Evolutionary conservation across 1,139 yeast genomes (phyloP).

Genomic region (Suhomyces atakaporum): DNA sequence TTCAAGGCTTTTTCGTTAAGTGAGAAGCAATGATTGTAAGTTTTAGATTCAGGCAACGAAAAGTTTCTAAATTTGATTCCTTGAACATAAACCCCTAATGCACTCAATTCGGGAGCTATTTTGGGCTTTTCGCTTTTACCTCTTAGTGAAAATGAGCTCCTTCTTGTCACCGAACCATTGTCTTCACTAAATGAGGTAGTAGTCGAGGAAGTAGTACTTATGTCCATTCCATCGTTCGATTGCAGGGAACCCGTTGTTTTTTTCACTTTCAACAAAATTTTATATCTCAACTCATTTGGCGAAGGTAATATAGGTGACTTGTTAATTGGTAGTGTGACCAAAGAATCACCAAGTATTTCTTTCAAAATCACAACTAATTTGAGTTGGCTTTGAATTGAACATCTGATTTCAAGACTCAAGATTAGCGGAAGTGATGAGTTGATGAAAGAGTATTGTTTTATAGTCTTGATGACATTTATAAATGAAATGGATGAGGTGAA

Average conservation of each 20-base stretch:
- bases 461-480: constrained; percentile 66
- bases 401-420: constrained; percentile 83
- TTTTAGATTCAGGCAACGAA: constrained; percentile 82
- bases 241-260: constrained; percentile 35
- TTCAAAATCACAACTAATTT: constrained; percentile 54
- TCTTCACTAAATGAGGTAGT: constrained; percentile 53
- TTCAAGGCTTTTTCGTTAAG: constrained; percentile 72
- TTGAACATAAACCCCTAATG: constrained; percentile 64
- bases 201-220: constrained; percentile 16
- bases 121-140: constrained; percentile 27
- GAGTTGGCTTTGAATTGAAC: constrained; percentile 65
- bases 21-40: constrained; percentile 81
- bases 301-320: constrained; percentile 54
- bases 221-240: background rate
- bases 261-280: constrained; percentile 76
- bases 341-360: constrained; percentile 58
- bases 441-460: constrained; percentile 82
- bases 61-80: constrained; percentile 82
- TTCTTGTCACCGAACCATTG: constrained; percentile 20
- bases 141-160: constrained; percentile 24
- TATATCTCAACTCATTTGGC: constrained; percentile 69
- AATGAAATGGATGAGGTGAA: constrained; percentile 75
- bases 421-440: constrained; percentile 83
- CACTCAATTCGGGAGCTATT: constrained; percentile 52
- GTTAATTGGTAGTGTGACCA: constrained; percentile 47